These are phyloP conservation scores for Chondrus crispus DNA, from an alignment of 23 red algal species.

Conservation along the genomic window DNA sequence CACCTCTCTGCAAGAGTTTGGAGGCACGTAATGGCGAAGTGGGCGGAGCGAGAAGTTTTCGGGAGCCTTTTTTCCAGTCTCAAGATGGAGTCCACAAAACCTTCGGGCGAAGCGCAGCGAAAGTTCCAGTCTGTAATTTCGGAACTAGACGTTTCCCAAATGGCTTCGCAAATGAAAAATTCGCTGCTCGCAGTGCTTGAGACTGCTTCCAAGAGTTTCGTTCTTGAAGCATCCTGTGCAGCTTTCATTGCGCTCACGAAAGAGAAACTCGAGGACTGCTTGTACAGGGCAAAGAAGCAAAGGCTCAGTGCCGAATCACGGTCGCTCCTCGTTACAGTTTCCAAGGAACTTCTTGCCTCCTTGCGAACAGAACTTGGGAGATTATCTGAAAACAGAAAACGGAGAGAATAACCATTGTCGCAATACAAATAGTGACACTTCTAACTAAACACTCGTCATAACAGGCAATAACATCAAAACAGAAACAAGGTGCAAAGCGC, in stretches of 20 bases:
- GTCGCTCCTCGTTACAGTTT: slow-evolving; percentile 2
- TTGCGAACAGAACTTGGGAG: slow-evolving; percentile 1
- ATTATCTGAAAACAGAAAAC: background rate
- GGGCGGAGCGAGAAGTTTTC: slow-evolving; percentile 21
- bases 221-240: background rate
- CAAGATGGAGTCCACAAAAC: background rate
- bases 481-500: background rate
- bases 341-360: background rate
- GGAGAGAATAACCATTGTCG: background rate
- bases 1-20: slow-evolving; percentile 23
- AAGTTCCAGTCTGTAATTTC: background rate
- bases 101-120: background rate
- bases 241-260: slow-evolving; percentile 32
- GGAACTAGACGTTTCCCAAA: background rate
- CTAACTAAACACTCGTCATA: background rate
- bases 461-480: background rate
- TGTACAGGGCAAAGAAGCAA: slow-evolving; percentile 3
- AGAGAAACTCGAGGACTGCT: slow-evolving; percentile 32
- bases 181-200: background rate
- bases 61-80: background rate
- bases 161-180: background rate
- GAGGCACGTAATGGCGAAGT: slow-evolving; percentile 33
- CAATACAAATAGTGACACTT: background rate
- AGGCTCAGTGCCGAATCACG: slow-evolving; percentile 14
- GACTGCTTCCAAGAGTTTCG: slow-evolving; percentile 14